Conservation (phyloP, 1,284 basidiomycete genomes). For the Irpex rosettiformis region DNA sequence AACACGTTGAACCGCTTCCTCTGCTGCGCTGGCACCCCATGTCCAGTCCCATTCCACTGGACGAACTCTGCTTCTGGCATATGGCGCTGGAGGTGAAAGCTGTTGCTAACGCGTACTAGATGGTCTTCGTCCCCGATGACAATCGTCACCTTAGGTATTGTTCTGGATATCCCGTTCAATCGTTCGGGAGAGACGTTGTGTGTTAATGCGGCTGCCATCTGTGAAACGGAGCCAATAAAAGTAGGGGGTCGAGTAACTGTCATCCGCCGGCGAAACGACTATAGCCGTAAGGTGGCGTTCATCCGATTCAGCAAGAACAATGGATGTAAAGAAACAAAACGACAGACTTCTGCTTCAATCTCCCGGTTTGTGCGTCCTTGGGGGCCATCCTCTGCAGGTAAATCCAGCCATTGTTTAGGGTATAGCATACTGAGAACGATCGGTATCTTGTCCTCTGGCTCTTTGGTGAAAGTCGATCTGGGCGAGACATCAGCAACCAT, state of each 20-base stretch:
- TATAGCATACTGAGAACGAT: slow-evolving; percentile 60
- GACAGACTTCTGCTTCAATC: slow-evolving; percentile 47
- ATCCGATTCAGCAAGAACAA: background rate
- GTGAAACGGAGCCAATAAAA: slow-evolving; percentile 64
- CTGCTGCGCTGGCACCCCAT: slow-evolving; percentile 60
- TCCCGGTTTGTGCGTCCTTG: slow-evolving; percentile 61
- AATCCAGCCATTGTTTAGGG: slow-evolving; percentile 55
- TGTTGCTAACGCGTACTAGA: slow-evolving; percentile 59
- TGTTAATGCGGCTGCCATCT: slow-evolving; percentile 70
- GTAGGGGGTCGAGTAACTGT: slow-evolving; percentile 57
- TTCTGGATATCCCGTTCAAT: slow-evolving; percentile 50
- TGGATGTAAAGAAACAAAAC: background rate
- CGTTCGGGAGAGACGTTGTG: slow-evolving; percentile 61
- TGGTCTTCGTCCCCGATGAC: slow-evolving; percentile 75
- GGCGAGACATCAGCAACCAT: background rate
- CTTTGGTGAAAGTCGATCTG: slow-evolving; percentile 44
- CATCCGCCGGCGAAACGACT: slow-evolving; percentile 54
- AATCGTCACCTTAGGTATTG: slow-evolving; percentile 62
- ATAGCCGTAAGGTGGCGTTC: background rate
- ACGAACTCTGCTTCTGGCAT: slow-evolving; percentile 72
- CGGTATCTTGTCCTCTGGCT: slow-evolving; percentile 49
- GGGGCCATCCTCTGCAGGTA: slow-evolving; percentile 43
- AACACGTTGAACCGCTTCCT: slow-evolving; percentile 52
- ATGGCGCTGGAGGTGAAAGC: slow-evolving; percentile 50
- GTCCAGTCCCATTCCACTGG: slow-evolving; percentile 64